A percentile compares a stretch with the other conserved stretches of the same genome.
phyloP scores from a whole-genome alignment of 2,329 filamentous ascomycete species.

The Xylariaceae sp. region DNA sequence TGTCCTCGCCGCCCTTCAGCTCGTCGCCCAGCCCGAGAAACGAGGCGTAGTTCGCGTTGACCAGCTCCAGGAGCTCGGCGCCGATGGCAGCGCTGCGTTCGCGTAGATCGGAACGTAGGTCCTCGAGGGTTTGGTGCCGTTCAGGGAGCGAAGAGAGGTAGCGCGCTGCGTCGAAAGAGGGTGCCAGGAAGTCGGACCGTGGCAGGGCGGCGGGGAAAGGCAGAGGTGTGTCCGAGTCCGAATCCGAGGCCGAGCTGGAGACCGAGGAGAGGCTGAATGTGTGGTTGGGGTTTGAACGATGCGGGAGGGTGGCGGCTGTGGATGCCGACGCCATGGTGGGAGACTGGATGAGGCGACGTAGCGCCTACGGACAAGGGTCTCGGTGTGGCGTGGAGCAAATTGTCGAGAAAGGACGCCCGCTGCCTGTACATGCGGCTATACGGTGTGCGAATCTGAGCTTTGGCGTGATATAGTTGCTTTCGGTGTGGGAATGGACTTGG shows the following conservation, averaged over 20 bases:
- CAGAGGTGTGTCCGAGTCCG: slow-evolving; percentile 61
- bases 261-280: slow-evolving; percentile 41
- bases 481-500: too few species aligned
- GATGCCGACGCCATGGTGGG: too few species aligned
- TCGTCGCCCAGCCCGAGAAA: slow-evolving; percentile 81
- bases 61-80: slow-evolving; percentile 85
- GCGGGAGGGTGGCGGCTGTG: slow-evolving; percentile 28
- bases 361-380: too few species aligned
- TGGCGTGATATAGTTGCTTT: too few species aligned
- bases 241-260: slow-evolving; percentile 33
- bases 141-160: slow-evolving; percentile 80
- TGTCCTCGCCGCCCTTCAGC: slow-evolving; percentile 82
- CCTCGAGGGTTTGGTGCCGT: slow-evolving; percentile 93
- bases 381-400: too few species aligned
- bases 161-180: slow-evolving; percentile 70
- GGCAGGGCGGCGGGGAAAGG: slow-evolving; percentile 86
- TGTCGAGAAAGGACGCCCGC: too few species aligned
- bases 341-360: too few species aligned
- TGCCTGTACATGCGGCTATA: too few species aligned
- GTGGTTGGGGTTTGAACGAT: slow-evolving; percentile 20
- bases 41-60: slow-evolving; percentile 91
- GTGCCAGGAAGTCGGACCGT: slow-evolving; percentile 74
- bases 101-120: slow-evolving; percentile 81
- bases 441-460: too few species aligned
- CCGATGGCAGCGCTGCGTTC: slow-evolving; percentile 75